A percentile compares a stretch with the other conserved stretches of the same genome.
These are phyloP conservation scores for Paspalum notatum DNA, from an alignment of 176 grass and related monocot genomes.

Conservation along the genomic window DNA sequence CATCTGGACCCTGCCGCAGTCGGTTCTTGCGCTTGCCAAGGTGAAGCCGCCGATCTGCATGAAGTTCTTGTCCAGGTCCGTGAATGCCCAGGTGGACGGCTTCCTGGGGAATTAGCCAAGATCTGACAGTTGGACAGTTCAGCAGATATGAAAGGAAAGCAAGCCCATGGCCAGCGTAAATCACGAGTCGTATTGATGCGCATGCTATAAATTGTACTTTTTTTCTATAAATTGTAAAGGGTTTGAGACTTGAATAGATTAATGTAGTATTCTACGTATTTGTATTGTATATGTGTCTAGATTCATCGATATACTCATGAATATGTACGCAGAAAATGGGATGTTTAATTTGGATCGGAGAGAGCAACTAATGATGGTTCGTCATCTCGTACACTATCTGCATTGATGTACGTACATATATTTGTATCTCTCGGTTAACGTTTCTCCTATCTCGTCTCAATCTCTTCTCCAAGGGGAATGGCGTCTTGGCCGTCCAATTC, in stretches of 20 bases:
- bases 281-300: no score
- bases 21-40: constrained; percentile 51
- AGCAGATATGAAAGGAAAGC: not conserved
- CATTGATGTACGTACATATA: no score
- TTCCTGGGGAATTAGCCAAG: constrained; percentile 36
- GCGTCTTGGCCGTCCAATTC: not conserved
- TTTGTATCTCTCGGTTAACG: not conserved
- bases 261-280: no score
- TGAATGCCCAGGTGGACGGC: constrained; percentile 45
- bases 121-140: not conserved
- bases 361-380: no score
- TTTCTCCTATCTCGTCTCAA: not conserved
- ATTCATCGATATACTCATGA: no score
- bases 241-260: no score
- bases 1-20: constrained; percentile 52
- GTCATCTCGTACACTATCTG: no score
- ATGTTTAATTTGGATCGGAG: no score
- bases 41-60: constrained; percentile 66
- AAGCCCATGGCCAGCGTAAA: not conserved
- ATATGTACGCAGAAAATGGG: no score
- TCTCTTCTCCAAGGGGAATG: not conserved
- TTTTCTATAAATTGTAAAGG: no score
- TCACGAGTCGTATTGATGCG: no score
- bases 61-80: constrained; percentile 56
- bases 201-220: no score